Percentiles rank a stretch among this genome's conserved stretches.
Conservation (phyloP, 1,284 basidiomycete species). For the Meripilus lineatus region DNA sequence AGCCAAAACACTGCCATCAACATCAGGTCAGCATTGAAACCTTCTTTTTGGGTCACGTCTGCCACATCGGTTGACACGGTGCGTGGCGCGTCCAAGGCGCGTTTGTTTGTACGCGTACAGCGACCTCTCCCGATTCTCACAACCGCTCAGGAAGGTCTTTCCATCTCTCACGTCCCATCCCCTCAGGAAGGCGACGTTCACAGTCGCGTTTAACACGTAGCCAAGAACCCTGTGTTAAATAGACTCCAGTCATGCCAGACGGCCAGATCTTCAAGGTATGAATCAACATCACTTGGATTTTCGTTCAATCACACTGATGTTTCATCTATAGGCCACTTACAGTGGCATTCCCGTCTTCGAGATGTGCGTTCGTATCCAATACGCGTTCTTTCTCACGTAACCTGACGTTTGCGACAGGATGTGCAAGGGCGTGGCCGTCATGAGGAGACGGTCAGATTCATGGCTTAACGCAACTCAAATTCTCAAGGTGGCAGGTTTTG, state of each 20-base stretch:
- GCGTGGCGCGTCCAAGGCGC: too few species aligned
- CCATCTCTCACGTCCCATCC: too few species aligned
- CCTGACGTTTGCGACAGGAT: constrained; percentile 59
- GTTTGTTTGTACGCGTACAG: too few species aligned
- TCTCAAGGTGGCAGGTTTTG: constrained; percentile 98
- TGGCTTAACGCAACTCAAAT: constrained; percentile 99
- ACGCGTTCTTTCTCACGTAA: constrained; percentile 23
- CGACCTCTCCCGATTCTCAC: too few species aligned
- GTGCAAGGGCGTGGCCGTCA: constrained; percentile 94
- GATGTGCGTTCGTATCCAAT: constrained; percentile 53
- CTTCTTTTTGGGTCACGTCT: too few species aligned
- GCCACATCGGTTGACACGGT: too few species aligned
- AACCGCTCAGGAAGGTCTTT: too few species aligned
- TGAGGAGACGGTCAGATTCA: constrained; percentile 92
- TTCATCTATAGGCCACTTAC: constrained; percentile 65
- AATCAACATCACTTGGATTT: constrained; percentile 13
- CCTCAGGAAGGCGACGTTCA: too few species aligned
- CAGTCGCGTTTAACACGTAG: too few species aligned
- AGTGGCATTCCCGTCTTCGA: constrained; percentile 86
- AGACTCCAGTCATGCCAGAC: constrained; percentile 71
- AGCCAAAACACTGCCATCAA: too few species aligned
- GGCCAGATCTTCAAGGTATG: constrained; percentile 74
- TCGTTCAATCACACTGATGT: constrained; percentile 10
- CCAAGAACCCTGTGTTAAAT: too few species aligned
- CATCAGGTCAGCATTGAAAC: too few species aligned